Percentiles rank a stretch among this genome's conserved stretches.
phyloP scores from a whole-genome alignment of 2,329 filamentous ascomycete species.

The Camptophora hylomeconis region DNA sequence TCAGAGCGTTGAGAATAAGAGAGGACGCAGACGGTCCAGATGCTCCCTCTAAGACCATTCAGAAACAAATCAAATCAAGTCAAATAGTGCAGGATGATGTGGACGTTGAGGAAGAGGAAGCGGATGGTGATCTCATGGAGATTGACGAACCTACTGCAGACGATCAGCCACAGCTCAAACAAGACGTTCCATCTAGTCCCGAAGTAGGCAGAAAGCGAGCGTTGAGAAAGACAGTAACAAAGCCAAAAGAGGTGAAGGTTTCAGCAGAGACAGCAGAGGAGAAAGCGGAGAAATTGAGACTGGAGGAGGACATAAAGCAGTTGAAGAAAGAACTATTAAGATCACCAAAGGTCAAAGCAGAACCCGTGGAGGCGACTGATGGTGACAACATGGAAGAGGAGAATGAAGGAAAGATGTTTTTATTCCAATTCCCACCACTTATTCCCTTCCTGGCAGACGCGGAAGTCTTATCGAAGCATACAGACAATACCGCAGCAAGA shows the following conservation, averaged over 20 bases:
- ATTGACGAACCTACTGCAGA: constrained; percentile 17
- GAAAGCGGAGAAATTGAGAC: constrained; percentile 18
- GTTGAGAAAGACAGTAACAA: constrained; percentile 23
- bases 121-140: constrained; percentile 14
- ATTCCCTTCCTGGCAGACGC: constrained; percentile 38
- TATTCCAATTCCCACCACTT: constrained; percentile 52
- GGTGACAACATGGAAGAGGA: constrained; percentile 16
- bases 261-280: constrained; percentile 16
- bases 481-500: constrained; percentile 3
- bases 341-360: constrained; percentile 5
- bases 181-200: constrained; percentile 25
- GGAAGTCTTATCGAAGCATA: constrained; percentile 5
- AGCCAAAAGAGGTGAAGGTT: constrained; percentile 7
- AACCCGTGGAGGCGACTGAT: constrained; percentile 7
- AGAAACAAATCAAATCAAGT: constrained; percentile 30
- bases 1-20: constrained; percentile 43
- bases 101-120: constrained; percentile 17
- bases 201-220: constrained; percentile 27
- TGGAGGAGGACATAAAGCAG: constrained; percentile 16
- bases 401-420: constrained; percentile 43
- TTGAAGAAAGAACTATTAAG: constrained; percentile 9
- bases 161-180: constrained; percentile 8
- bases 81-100: constrained; percentile 6
- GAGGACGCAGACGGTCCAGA: constrained; percentile 17
- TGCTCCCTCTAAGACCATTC: background rate